Evolutionary conservation across 257 asterid species (phyloP).

Genomic region (Nicotiana otophora): DNA sequence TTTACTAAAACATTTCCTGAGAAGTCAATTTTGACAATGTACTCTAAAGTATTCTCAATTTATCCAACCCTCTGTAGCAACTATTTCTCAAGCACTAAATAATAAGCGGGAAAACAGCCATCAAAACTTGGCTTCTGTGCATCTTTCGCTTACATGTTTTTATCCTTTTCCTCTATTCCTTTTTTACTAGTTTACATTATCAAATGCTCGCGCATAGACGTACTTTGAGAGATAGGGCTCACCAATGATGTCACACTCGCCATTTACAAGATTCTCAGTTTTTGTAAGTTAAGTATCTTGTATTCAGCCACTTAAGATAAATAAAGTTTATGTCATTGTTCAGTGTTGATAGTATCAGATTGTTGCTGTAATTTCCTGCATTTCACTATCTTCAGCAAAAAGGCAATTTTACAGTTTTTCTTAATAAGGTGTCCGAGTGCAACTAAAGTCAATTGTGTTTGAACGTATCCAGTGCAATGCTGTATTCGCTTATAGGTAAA

Average conservation of each 20-base stretch:
- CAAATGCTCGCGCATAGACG: background rate
- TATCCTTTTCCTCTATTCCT: background rate
- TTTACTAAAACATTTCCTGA: background rate
- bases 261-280: background rate
- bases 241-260: background rate
- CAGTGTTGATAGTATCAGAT: background rate
- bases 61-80: background rate
- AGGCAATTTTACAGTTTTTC: background rate
- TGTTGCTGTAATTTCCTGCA: background rate
- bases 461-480: background rate
- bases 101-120: background rate
- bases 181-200: background rate
- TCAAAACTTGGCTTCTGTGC: background rate
- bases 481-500: background rate
- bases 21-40: background rate
- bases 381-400: background rate
- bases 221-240: background rate
- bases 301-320: background rate
- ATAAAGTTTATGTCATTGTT: background rate
- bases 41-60: background rate
- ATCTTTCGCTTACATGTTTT: background rate
- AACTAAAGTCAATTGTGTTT: background rate
- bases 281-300: background rate
- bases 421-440: background rate
- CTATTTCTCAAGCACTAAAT: background rate